Base-by-base conservation (phyloP, 2,329 filamentous ascomycete species). In the Phoma sp. region DNA sequence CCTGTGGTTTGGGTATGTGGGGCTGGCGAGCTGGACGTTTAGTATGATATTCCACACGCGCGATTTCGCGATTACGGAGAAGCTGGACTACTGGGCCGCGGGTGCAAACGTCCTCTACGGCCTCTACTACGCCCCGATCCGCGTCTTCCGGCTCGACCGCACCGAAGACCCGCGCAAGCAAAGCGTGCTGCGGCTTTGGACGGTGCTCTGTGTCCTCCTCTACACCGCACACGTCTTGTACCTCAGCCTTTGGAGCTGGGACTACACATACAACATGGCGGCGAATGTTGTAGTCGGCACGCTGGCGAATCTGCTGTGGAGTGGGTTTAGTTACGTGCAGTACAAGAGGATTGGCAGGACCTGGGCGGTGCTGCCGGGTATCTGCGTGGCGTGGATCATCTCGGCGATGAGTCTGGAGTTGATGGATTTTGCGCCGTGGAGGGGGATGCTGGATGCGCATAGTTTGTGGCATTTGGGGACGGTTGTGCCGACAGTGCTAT, bases 261-360 rank as follows among this genome's bases (percentile, higher is more conserved):
- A 98, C 75, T 99, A 99, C 74, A 89, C 89, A 4, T 99, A 99
- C 78, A 99, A 99, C 73, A 98, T 99, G 92, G 86, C 89, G 1
- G 95, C 93, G 46, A 99, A 98, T 68, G 90, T 99, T 18, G 86
- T 83, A 3, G 85, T 89, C 9, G 95, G 95, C 3, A 80, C 92
- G 36, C 74, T 93, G 4, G 88, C 92, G 70, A 96, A 98, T 67
- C 47, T 87, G 4, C 77, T 98, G 53, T 98, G 95, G 95, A 90
- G 83, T 38, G 89, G 85, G 75, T 97, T 96, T 76, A 93, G 89
- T 71, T 85, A 89, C 64, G 78, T 79, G 61, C 84, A 88, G 64
- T 98, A 93, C 76, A 80, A 82, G 60, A 86, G 86, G 73, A 85
- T 89, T 14, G 85, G 86, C 40, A 84, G 88, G 60, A 76, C 82